Percentiles rank a stretch among this genome's conserved stretches.
phyloP scores from a whole-genome alignment of 2,329 filamentous ascomycete species.

The Trichophyton verrucosum region DNA sequence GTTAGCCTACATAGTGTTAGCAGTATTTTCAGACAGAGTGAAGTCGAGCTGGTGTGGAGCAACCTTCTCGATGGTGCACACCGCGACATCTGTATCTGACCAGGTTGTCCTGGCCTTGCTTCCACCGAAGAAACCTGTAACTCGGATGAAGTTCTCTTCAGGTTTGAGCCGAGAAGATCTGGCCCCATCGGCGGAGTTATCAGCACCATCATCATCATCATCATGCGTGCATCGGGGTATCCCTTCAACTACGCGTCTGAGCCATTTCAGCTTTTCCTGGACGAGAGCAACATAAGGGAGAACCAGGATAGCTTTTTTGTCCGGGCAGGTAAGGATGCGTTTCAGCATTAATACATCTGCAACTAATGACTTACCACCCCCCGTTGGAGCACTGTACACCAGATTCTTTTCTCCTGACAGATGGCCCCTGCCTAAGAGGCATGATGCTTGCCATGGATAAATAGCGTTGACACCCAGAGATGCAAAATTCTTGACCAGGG shows the following conservation, averaged over 20 bases:
- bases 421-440: constrained; percentile 54
- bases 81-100: constrained; percentile 63
- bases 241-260: constrained; percentile 53
- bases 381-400: constrained; percentile 69
- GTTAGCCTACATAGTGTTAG: constrained; percentile 46
- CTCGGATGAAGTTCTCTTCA: constrained; percentile 48
- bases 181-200: constrained; percentile 16
- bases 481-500: constrained; percentile 52
- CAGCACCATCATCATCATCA: constrained; percentile 22
- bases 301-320: constrained; percentile 57
- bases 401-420: constrained; percentile 55
- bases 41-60: constrained; percentile 15
- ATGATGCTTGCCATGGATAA: constrained; percentile 69
- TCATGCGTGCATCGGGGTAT: constrained; percentile 30
- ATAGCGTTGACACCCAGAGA: constrained; percentile 58
- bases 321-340: constrained; percentile 50
- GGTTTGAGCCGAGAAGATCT: constrained; percentile 36
- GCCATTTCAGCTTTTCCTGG: constrained; percentile 65
- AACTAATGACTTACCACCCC: constrained; percentile 65
- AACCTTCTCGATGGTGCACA: constrained; percentile 70
- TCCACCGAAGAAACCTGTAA: constrained; percentile 64
- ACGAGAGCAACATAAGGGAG: constrained; percentile 69
- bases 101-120: constrained; percentile 55
- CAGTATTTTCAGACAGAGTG: neutral
- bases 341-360: constrained; percentile 63